These are phyloP conservation scores for Eucalyptus fibrosa DNA, from an alignment of 345 rosid genomes.

Conservation along the genomic window DNA sequence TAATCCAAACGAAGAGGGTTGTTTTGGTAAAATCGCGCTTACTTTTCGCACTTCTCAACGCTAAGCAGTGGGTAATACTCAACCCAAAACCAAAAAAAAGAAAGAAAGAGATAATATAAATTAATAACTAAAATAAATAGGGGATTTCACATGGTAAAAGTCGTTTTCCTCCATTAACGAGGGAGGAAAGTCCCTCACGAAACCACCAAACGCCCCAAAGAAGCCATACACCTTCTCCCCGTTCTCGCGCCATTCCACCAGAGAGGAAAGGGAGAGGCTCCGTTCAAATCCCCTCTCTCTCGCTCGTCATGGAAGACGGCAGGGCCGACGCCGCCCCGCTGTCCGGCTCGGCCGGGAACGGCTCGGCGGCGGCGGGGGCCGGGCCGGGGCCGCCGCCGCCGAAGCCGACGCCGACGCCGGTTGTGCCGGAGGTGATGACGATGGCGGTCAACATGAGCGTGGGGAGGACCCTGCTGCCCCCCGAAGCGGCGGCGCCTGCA, in stretches of 20 bases:
- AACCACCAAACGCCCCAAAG: constrained; percentile 25
- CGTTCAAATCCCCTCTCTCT: background rate
- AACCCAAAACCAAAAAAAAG: background rate
- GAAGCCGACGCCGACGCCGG: background rate
- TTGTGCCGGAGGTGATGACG: background rate
- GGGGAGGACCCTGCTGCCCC: background rate
- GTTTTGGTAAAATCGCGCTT: background rate
- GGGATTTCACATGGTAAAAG: background rate
- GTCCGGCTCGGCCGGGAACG: background rate
- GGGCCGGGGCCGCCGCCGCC: background rate
- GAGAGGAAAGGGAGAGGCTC: background rate
- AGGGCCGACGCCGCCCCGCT: background rate
- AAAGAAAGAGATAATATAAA: background rate
- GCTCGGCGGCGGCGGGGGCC: background rate
- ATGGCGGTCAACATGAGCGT: background rate
- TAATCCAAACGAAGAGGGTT: background rate
- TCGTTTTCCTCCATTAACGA: background rate
- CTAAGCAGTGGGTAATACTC: background rate
- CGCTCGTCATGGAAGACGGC: background rate
- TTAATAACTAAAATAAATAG: background rate
- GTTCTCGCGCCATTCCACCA: background rate
- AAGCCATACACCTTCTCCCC: background rate
- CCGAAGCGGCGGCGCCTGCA: background rate
- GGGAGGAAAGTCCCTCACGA: constrained; percentile 19
- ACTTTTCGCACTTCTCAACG: background rate